Percentiles rank a stretch among this genome's conserved stretches.
Evolutionary conservation across 2,329 filamentous ascomycete species (phyloP).

Genomic region (Hypoxylon sp.): DNA sequence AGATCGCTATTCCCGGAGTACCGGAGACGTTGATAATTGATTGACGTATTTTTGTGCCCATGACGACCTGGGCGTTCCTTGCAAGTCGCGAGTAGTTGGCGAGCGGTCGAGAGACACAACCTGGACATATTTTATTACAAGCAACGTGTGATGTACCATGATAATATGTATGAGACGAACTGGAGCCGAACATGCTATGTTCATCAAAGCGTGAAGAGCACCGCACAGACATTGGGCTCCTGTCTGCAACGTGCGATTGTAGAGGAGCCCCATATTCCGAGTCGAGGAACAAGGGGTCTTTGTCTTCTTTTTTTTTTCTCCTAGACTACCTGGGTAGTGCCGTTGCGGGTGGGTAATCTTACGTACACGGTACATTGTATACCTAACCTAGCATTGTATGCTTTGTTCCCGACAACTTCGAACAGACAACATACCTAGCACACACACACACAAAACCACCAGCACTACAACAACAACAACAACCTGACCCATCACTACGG

Average conservation of each 20-base stretch:
- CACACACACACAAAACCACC: slow-evolving; percentile 15
- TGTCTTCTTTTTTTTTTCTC: slow-evolving; percentile 19
- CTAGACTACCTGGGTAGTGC: slow-evolving; percentile 15
- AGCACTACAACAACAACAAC: slow-evolving; percentile 3
- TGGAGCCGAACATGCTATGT: slow-evolving; percentile 31
- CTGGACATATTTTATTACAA: slow-evolving; percentile 44
- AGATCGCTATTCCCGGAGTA: slow-evolving; percentile 49
- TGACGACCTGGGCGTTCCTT: slow-evolving; percentile 26
- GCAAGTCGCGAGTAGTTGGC: slow-evolving; percentile 11
- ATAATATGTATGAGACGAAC: slow-evolving; percentile 43
- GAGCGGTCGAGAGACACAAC: slow-evolving; percentile 16
- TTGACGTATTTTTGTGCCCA: slow-evolving; percentile 18
- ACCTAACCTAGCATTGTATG: slow-evolving; percentile 9
- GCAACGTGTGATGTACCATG: slow-evolving; percentile 44
- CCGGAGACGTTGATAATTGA: slow-evolving; percentile 44
- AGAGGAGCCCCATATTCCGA: slow-evolving; percentile 50
- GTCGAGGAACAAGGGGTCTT: slow-evolving; percentile 47
- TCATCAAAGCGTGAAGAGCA: slow-evolving; percentile 42
- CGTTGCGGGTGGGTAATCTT: slow-evolving; percentile 3
- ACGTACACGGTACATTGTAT: slow-evolving; percentile 16
- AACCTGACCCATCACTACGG: slow-evolving; percentile 19
- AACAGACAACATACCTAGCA: slow-evolving; percentile 18
- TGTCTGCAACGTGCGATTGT: slow-evolving; percentile 42
- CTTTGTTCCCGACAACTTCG: slow-evolving; percentile 22
- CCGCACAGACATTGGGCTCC: slow-evolving; percentile 52